Evolutionary conservation across 306 rosid species (phyloP).

Genomic region (Quercus variabilis): DNA sequence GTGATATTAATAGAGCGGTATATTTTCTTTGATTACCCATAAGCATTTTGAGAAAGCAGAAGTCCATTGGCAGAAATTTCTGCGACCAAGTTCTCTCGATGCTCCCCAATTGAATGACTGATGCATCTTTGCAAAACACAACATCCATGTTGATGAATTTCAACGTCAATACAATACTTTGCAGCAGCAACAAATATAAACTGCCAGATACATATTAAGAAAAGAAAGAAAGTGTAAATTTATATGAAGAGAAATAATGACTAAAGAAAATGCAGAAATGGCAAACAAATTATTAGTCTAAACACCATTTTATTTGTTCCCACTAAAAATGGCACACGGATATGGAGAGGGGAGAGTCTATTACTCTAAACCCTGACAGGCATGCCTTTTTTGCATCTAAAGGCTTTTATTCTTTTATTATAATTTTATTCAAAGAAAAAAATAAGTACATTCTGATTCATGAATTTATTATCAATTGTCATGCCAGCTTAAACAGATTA

Average conservation of each 20-base stretch:
- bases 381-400: neutral
- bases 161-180: conserved; percentile 53
- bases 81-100: conserved; percentile 35
- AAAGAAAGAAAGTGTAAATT: neutral
- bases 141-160: conserved; percentile 73
- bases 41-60: conserved; percentile 54
- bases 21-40: conserved; percentile 44
- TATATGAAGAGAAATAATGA: neutral
- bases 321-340: neutral
- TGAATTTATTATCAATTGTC: neutral
- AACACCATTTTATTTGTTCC: neutral
- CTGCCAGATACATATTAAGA: conserved; percentile 30
- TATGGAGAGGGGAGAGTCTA: neutral
- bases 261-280: neutral
- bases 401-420: neutral
- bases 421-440: neutral
- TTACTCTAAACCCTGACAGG: neutral
- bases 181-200: conserved; percentile 57
- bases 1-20: neutral
- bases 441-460: neutral
- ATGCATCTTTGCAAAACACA: conserved; percentile 66
- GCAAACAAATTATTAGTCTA: neutral
- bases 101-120: conserved; percentile 35
- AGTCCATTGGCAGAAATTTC: conserved; percentile 53
- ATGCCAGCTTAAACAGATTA: neutral